A percentile compares a stretch with the other conserved stretches of the same genome.
Evolutionary conservation across 495 filamentous ascomycete genomes (phyloP).

Genomic region (Aspergillus ellipticus): DNA sequence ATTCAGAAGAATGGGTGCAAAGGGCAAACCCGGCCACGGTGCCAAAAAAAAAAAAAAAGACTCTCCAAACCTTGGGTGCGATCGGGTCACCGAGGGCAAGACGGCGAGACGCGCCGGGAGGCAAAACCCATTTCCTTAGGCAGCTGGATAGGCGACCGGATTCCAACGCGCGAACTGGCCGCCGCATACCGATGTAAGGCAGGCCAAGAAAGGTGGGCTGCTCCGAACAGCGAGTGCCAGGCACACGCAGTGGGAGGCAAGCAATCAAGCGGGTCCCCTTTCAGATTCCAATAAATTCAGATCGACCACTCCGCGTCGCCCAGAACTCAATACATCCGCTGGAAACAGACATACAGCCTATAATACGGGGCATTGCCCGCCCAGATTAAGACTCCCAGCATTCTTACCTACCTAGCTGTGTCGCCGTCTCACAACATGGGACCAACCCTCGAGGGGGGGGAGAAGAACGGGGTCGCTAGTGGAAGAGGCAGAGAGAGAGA

Average conservation of each 20-base stretch:
- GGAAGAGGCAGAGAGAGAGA: too few species aligned
- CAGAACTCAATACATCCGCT: not conserved
- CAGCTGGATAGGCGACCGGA: not conserved
- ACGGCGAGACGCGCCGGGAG: not conserved
- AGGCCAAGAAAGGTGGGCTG: not conserved
- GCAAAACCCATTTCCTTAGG: not conserved
- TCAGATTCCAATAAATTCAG: slow-evolving; percentile 16
- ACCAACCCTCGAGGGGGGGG: too few species aligned
- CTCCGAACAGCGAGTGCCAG: not conserved
- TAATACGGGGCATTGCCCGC: not conserved
- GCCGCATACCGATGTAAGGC: slow-evolving; percentile 14
- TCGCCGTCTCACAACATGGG: too few species aligned
- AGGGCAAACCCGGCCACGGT: not conserved
- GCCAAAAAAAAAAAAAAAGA: not conserved
- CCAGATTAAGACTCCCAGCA: too few species aligned
- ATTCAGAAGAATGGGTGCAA: not conserved
- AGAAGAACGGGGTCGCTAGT: too few species aligned
- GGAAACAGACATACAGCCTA: not conserved
- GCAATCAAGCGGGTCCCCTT: slow-evolving; percentile 11
- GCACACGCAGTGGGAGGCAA: not conserved
- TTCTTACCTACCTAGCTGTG: not conserved
- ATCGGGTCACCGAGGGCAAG: too few species aligned
- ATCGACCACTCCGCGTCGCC: slow-evolving; percentile 14
- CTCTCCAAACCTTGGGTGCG: too few species aligned
- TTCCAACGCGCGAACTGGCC: slow-evolving; percentile 2